phyloP scores from a whole-genome alignment of 2,329 filamentous ascomycete genomes.

The Claviceps humidiphila region DNA sequence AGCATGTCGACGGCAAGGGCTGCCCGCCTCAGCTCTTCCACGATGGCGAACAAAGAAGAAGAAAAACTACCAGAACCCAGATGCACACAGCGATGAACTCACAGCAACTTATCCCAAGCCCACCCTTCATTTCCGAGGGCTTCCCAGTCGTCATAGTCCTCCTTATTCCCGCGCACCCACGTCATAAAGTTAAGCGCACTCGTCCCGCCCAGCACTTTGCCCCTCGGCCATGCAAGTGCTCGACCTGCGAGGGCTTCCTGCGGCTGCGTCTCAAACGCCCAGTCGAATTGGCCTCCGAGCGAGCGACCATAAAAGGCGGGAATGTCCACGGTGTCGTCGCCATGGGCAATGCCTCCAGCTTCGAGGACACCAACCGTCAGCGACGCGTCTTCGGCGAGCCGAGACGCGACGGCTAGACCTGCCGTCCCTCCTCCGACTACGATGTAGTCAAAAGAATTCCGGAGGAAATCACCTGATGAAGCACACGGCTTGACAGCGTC shows the following conservation, averaged over 20 bases:
- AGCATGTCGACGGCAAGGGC: too few species aligned
- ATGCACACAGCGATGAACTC: constrained; percentile 8
- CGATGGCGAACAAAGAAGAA: too few species aligned
- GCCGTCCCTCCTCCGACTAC: constrained; percentile 42
- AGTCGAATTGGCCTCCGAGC: constrained; percentile 25
- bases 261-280: constrained; percentile 26
- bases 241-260: constrained; percentile 26
- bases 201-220: constrained; percentile 47
- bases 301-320: constrained; percentile 24
- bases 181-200: constrained; percentile 48
- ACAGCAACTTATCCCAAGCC: constrained; percentile 34
- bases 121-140: constrained; percentile 44
- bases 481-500: neutral
- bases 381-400: constrained; percentile 26
- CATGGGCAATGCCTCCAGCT: constrained; percentile 16
- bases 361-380: constrained; percentile 20
- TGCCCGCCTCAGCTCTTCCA: too few species aligned
- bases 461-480: constrained; percentile 12
- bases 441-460: constrained; percentile 20
- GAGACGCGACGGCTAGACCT: constrained; percentile 35
- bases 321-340: constrained; percentile 22
- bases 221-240: constrained; percentile 26
- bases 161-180: constrained; percentile 30
- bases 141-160: constrained; percentile 44
- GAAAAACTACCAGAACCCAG: too few species aligned